Evolutionary conservation across 352 stramenopile genomes (phyloP).

Genomic region (Globisporangium okanoganense): DNA sequence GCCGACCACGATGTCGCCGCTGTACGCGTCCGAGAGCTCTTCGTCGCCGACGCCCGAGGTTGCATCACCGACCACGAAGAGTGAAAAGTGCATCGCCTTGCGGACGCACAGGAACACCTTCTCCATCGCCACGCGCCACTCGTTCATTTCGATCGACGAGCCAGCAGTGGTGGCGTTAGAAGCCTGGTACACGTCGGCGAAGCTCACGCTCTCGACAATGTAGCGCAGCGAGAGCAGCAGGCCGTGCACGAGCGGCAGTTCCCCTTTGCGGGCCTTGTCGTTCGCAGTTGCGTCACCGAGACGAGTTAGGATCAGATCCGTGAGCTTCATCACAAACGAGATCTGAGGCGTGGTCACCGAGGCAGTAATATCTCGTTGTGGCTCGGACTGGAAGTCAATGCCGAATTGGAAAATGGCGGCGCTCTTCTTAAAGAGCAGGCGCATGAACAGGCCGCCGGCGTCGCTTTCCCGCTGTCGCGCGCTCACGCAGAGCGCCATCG

Average conservation of each 20-base stretch:
- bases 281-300: slow-evolving; percentile 25
- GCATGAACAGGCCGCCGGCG: slow-evolving; percentile 83
- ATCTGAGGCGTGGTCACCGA: slow-evolving; percentile 23
- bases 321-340: slow-evolving; percentile 56
- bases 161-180: too few relatives aligned
- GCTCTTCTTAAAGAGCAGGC: slow-evolving; percentile 69
- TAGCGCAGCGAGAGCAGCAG: slow-evolving; percentile 74
- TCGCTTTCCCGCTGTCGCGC: slow-evolving; percentile 82
- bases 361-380: not conserved
- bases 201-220: slow-evolving; percentile 61
- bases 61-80: slow-evolving; percentile 71
- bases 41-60: slow-evolving; percentile 62
- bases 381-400: slow-evolving; percentile 22
- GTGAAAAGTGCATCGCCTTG: slow-evolving; percentile 55
- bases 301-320: slow-evolving; percentile 41
- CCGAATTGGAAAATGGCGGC: slow-evolving; percentile 35
- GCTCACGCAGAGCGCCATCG: slow-evolving; percentile 63
- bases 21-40: slow-evolving; percentile 56
- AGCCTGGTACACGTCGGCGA: slow-evolving; percentile 32
- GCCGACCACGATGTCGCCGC: slow-evolving; percentile 51
- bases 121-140: slow-evolving; percentile 46
- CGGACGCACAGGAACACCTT: slow-evolving; percentile 53
- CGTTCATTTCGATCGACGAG: slow-evolving; percentile 1
- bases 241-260: slow-evolving; percentile 72
- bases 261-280: slow-evolving; percentile 34